These are phyloP conservation scores for Tausonia pullulans DNA, from an alignment of 1,284 basidiomycete genomes.

Conservation along the genomic window DNA sequence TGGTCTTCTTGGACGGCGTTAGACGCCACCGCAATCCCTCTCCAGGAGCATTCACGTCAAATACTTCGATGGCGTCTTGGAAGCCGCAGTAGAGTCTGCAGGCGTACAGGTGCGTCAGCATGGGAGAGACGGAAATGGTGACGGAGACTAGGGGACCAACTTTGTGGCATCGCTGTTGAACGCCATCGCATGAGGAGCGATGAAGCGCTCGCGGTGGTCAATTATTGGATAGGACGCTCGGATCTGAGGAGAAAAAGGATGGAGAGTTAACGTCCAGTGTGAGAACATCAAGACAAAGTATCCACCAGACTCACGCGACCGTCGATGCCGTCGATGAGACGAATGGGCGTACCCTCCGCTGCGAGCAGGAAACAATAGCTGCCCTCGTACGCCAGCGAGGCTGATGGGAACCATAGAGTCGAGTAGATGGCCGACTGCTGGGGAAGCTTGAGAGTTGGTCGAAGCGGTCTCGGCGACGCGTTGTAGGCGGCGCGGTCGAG, in stretches of 20 bases:
- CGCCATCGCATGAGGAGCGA: conserved; percentile 69
- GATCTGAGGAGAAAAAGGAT: conserved; percentile 41
- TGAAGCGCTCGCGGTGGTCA: conserved; percentile 75
- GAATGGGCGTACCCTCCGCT: conserved; percentile 67
- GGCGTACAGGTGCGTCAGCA: background rate
- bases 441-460: conserved; percentile 24
- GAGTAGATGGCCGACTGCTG: conserved; percentile 63
- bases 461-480: background rate
- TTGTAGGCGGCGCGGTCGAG: background rate
- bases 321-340: conserved; percentile 62
- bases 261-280: background rate
- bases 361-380: conserved; percentile 70
- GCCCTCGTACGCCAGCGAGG: conserved; percentile 46
- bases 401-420: conserved; percentile 68
- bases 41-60: conserved; percentile 46
- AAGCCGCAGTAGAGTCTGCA: conserved; percentile 79
- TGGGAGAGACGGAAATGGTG: background rate
- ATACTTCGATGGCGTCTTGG: conserved; percentile 77
- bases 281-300: too few species aligned
- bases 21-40: too few species aligned
- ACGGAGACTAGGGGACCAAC: conserved; percentile 37
- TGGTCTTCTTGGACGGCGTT: conserved; percentile 61
- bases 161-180: conserved; percentile 59
- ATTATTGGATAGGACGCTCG: conserved; percentile 84
- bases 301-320: conserved; percentile 49